These are phyloP conservation scores for Suillus cothurnatus DNA, from an alignment of 768 basidiomycete species.

Conservation along the genomic window DNA sequence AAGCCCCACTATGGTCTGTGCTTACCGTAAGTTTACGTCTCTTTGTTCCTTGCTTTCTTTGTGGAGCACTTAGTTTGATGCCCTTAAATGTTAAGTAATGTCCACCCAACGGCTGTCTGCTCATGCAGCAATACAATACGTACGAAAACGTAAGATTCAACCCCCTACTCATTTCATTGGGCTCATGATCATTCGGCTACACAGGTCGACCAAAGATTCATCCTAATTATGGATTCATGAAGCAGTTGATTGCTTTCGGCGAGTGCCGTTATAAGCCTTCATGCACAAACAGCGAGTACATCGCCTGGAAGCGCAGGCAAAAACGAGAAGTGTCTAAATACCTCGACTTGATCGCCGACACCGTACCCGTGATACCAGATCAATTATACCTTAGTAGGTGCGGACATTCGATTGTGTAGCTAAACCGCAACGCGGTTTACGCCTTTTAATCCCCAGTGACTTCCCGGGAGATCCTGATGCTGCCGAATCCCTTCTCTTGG, in stretches of 20 bases:
- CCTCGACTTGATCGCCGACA: constrained; percentile 53
- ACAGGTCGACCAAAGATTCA: constrained; percentile 40
- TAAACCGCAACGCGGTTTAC: background rate
- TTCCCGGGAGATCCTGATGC: constrained; percentile 57
- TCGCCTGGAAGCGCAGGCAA: constrained; percentile 59
- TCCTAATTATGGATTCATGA: constrained; percentile 55
- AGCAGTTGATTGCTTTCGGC: constrained; percentile 56
- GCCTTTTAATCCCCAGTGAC: constrained; percentile 39
- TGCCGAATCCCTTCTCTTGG: constrained; percentile 50
- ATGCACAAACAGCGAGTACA: constrained; percentile 46
- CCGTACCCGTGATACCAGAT: constrained; percentile 51
- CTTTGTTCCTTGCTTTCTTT: constrained; percentile 4
- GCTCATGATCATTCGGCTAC: constrained; percentile 15
- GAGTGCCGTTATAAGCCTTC: constrained; percentile 51
- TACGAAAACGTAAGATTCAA: constrained; percentile 47
- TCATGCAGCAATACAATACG: constrained; percentile 47
- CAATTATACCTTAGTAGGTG: constrained; percentile 56
- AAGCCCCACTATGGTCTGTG: constrained; percentile 61
- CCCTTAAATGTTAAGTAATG: constrained; percentile 46
- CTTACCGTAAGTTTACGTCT: constrained; percentile 46
- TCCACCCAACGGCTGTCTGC: constrained; percentile 43
- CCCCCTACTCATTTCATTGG: constrained; percentile 8
- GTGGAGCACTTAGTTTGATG: constrained; percentile 2
- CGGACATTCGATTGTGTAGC: constrained; percentile 2
- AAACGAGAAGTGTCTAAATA: constrained; percentile 55